Base-by-base conservation (phyloP, 139 green algal genomes). In the Chlorella sp. region DNA sequence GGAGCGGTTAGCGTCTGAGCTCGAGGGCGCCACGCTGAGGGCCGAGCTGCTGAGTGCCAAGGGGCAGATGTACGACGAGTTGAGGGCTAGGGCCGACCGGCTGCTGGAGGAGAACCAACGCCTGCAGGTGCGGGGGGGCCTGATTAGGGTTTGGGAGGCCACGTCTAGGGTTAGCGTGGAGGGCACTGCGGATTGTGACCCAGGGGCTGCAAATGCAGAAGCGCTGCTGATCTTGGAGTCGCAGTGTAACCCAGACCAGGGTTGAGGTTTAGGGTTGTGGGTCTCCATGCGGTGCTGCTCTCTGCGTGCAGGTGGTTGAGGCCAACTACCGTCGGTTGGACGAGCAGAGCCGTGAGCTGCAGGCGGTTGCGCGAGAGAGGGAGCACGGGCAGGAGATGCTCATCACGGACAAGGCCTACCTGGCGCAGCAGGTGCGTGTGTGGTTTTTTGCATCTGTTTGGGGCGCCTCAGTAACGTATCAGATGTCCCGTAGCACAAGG, bases 401-500 rank as follows among this genome's bases (percentile, higher is more conserved):
- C 42, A 67, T 82, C 62, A 81, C 74, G 49, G 80, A 86, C 64
- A 86, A 86, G 81, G 81, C 77, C 2, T 83, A 86, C 74, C 77
- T 86, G 26, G 73, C 36, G 20, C 80, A 86, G 63, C 76, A 86
- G 71, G 76, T 78, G 34, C 4, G 64, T 70, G 31, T 30, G 64
- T 5, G 14, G 31, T 69, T 14, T n/a, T n/a, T n/a, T n/a, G n/a
- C n/a, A n/a, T n/a, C n/a, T n/a, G n/a, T n/a, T n/a, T n/a, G n/a
- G n/a, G n/a, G n/a, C n/a, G n/a, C n/a, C n/a, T n/a, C n/a, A n/a
- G n/a, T n/a, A n/a, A n/a, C n/a, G n/a, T n/a, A n/a, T n/a, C n/a
- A n/a, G n/a, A n/a, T n/a, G n/a, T n/a, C n/a, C n/a, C n/a, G n/a
- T n/a, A n/a, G n/a, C n/a, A n/a, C n/a, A n/a, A n/a, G n/a, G n/a